These are phyloP conservation scores for Wilhelminamyces savonicus DNA, from an alignment of 805 yeast species.

Conservation along the genomic window DNA sequence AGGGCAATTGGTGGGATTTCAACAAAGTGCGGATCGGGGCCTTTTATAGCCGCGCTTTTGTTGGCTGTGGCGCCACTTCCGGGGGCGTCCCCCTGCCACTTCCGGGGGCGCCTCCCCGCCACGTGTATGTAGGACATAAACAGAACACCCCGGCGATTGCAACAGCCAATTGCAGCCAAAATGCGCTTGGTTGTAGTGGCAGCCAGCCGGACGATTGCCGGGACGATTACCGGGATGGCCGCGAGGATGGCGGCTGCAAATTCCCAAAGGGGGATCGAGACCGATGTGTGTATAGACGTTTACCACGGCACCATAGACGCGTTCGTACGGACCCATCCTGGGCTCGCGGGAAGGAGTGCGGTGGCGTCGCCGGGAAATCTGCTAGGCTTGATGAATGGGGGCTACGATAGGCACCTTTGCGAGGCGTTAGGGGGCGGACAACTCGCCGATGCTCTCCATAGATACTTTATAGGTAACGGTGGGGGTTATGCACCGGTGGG, in stretches of 20 bases:
- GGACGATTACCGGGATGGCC: neutral
- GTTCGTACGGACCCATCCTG: too few relatives aligned
- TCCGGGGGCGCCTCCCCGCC: too few relatives aligned
- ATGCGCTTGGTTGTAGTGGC: neutral
- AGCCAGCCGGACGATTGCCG: neutral
- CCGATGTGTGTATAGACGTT: neutral
- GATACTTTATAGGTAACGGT: slow-evolving; percentile 5
- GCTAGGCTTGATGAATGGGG: slow-evolving; percentile 21
- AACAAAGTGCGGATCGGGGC: neutral
- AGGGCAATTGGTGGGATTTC: neutral
- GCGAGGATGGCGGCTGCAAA: slow-evolving; percentile 1
- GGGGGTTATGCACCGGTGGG: slow-evolving; percentile 15
- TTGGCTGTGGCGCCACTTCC: too few relatives aligned
- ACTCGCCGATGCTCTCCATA: slow-evolving; percentile 11
- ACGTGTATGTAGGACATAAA: too few relatives aligned
- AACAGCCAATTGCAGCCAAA: neutral
- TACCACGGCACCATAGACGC: slow-evolving; percentile 2
- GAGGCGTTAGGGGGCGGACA: slow-evolving; percentile 7
- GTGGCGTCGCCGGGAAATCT: slow-evolving; percentile 19
- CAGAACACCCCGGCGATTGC: too few relatives aligned
- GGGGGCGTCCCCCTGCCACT: too few relatives aligned
- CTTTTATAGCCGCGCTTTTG: slow-evolving; percentile 2
- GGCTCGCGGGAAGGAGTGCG: too few relatives aligned
- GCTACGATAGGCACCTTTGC: slow-evolving; percentile 18
- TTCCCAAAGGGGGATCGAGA: slow-evolving; percentile 1